These are phyloP conservation scores for Neckera pumila DNA, from an alignment of 225 moss, liverwort and hornwort genomes.

Conservation along the genomic window DNA sequence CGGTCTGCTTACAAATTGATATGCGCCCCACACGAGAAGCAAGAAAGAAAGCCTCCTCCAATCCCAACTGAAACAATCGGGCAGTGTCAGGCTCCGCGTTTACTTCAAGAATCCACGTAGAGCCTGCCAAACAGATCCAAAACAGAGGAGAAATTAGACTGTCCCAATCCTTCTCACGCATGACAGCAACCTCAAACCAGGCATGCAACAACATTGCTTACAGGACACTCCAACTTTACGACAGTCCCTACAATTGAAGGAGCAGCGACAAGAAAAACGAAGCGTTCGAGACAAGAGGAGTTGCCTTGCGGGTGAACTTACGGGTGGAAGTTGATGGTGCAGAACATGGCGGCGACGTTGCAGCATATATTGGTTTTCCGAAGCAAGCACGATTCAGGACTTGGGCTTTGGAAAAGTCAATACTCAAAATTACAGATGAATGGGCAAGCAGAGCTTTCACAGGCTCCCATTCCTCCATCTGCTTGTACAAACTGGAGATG, in stretches of 20 bases:
- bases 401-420: constrained; percentile 38
- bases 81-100: constrained; percentile 15
- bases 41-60: constrained; percentile 90
- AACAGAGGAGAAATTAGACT: not conserved
- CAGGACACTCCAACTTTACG: not conserved
- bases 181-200: not conserved
- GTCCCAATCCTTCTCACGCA: not conserved
- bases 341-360: constrained; percentile 16
- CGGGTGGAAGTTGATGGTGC: constrained; percentile 21
- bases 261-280: not conserved
- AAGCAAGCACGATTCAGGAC: constrained; percentile 74
- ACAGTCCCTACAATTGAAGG: not conserved
- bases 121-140: constrained; percentile 14
- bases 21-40: constrained; percentile 53
- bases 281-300: not conserved
- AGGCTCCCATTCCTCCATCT: constrained; percentile 61
- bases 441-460: constrained; percentile 41
- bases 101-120: constrained; percentile 32
- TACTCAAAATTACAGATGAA: constrained; percentile 44
- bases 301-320: constrained; percentile 37
- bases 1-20: constrained; percentile 28
- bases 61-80: constrained; percentile 53
- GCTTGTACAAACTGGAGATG: constrained; percentile 51
- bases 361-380: constrained; percentile 38
- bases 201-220: not conserved